Evolutionary conservation across 495 filamentous ascomycete species (phyloP).

Genomic region (Hyaloscypha variabilis): DNA sequence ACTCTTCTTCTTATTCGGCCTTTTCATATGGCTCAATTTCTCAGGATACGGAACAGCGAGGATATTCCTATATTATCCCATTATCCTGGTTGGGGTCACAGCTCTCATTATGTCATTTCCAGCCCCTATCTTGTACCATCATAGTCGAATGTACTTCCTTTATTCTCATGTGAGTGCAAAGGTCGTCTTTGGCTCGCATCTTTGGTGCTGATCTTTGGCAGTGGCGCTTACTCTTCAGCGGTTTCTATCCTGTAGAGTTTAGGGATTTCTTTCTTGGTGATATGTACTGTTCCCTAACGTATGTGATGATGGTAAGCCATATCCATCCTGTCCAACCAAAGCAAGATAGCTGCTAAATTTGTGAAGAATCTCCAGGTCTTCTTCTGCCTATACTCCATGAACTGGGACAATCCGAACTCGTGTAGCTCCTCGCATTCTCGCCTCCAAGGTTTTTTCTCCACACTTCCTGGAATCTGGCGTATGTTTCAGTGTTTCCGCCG

Average conservation of each 20-base stretch:
- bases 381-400: conserved; percentile 83
- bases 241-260: conserved; percentile 94
- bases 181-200: conserved; percentile 30
- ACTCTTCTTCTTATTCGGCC: conserved; percentile 75
- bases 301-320: conserved; percentile 77
- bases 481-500: conserved; percentile 86
- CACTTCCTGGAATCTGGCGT: conserved; percentile 82
- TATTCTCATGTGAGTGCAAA: conserved; percentile 68
- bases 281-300: conserved; percentile 94
- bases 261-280: conserved; percentile 97
- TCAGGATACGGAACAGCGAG: conserved; percentile 58
- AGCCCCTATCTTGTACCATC: conserved; percentile 70
- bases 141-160: conserved; percentile 77
- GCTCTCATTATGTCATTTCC: conserved; percentile 73
- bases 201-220: conserved; percentile 34
- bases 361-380: conserved; percentile 81
- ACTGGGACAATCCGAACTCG: conserved; percentile 67
- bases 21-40: conserved; percentile 89
- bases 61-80: conserved; percentile 85
- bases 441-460: conserved; percentile 81
- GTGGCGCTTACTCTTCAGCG: conserved; percentile 83
- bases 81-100: conserved; percentile 71
- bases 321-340: background rate
- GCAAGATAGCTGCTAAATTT: background rate
- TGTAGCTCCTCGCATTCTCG: conserved; percentile 87